A percentile compares a stretch with the other conserved stretches of the same genome.
phyloP scores from a whole-genome alignment of 139 green algal species.

The Picochlorum costavermella region DNA sequence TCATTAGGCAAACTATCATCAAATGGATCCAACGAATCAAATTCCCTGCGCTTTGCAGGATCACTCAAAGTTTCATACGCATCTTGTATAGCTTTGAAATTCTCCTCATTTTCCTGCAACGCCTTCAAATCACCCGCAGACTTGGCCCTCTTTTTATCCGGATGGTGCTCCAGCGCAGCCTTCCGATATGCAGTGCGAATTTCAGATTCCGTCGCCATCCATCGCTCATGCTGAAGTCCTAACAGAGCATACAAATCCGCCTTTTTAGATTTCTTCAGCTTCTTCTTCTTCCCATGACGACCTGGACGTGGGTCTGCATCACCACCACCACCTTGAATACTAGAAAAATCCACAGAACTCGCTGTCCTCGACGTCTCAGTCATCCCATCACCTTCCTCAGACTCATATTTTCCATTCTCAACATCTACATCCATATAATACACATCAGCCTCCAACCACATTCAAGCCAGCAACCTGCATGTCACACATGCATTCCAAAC shows the following conservation, averaged over 20 bases:
- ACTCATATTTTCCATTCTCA: not conserved
- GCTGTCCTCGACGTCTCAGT: not conserved
- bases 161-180: constrained; percentile 76
- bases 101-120: constrained; percentile 50
- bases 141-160: constrained; percentile 67
- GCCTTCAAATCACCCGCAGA: constrained; percentile 26
- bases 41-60: constrained; percentile 66
- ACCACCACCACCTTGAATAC: constrained; percentile 16
- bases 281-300: constrained; percentile 45
- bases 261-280: constrained; percentile 44
- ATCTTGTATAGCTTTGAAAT: constrained; percentile 82
- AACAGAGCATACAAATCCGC: constrained; percentile 76
- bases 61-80: constrained; percentile 79
- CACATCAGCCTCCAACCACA: no score
- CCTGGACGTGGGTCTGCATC: constrained; percentile 8
- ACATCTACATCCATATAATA: constrained; percentile 7
- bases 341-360: constrained; percentile 16
- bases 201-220: constrained; percentile 67
- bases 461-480: not conserved
- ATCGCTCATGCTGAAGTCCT: constrained; percentile 64
- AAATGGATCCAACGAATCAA: constrained; percentile 89
- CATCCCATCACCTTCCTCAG: not conserved
- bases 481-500: not conserved
- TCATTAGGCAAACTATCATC: constrained; percentile 81
- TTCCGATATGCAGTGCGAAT: constrained; percentile 79